Evolutionary conservation across 345 rosid genomes (phyloP).

Genomic region (Eucalyptus pauciflora): DNA sequence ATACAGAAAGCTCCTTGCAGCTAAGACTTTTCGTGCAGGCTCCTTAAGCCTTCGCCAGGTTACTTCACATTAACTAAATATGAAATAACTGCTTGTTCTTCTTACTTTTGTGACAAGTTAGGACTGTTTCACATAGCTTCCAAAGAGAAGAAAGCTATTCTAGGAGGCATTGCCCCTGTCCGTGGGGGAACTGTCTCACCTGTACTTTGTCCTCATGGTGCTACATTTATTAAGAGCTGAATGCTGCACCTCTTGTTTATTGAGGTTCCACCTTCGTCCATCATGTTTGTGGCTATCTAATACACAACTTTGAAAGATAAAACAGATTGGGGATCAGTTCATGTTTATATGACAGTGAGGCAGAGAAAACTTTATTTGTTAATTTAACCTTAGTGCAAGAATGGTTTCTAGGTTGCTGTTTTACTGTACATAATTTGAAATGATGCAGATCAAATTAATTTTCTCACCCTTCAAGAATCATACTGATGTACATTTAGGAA

Average conservation of each 20-base stretch:
- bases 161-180: neutral
- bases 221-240: neutral
- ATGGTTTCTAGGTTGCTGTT: neutral
- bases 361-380: neutral
- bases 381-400: neutral
- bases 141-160: neutral
- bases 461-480: neutral
- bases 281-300: neutral
- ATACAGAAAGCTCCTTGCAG: conserved; percentile 75
- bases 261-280: neutral
- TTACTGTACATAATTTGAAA: neutral
- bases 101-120: neutral
- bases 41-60: conserved; percentile 86
- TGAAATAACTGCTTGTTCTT: neutral
- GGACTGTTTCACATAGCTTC: neutral
- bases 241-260: neutral
- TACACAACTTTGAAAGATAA: neutral
- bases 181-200: neutral
- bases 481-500: neutral
- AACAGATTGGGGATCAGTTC: neutral
- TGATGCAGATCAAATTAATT: neutral
- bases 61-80: neutral
- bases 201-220: neutral
- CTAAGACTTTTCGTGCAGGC: conserved; percentile 84
- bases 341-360: neutral